Conservation (phyloP, 768 basidiomycete species). For the Mycena metata region DNA sequence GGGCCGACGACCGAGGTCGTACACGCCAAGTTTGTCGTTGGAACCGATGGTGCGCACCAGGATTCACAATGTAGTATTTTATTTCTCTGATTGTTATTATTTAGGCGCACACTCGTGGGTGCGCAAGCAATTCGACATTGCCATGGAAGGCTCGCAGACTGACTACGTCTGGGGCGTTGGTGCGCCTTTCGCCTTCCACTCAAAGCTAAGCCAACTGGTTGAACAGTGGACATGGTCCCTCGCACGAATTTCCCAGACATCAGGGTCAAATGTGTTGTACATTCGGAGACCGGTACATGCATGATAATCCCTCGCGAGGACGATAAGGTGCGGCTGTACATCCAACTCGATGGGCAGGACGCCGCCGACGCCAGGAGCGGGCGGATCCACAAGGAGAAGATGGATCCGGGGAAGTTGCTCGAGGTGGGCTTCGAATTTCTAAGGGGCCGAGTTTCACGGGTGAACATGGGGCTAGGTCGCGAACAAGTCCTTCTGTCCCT, state of each 20-base stretch:
- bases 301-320: conserved; percentile 83
- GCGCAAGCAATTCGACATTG: conserved; percentile 71
- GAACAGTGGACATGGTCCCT: conserved; percentile 69
- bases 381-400: conserved; percentile 65
- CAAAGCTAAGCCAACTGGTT: background rate
- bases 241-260: conserved; percentile 87
- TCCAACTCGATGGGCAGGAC: conserved; percentile 70
- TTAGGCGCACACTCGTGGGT: conserved; percentile 89
- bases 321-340: conserved; percentile 77
- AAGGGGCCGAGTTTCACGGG: background rate
- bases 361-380: conserved; percentile 59
- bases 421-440: conserved; percentile 52
- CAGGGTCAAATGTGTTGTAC: conserved; percentile 73
- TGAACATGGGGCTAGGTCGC: conserved; percentile 57
- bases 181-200: background rate
- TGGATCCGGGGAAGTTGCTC: conserved; percentile 65
- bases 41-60: conserved; percentile 71
- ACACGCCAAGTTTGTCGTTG: conserved; percentile 80
- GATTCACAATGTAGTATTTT: background rate
- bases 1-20: conserved; percentile 66
- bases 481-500: conserved; percentile 69
- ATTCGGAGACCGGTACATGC: conserved; percentile 76
- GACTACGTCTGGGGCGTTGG: conserved; percentile 86
- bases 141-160: conserved; percentile 84
- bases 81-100: conserved; percentile 7